Evolutionary conservation across 345 rosid species (phyloP).

Genomic region (Eutrema yunnanense): DNA sequence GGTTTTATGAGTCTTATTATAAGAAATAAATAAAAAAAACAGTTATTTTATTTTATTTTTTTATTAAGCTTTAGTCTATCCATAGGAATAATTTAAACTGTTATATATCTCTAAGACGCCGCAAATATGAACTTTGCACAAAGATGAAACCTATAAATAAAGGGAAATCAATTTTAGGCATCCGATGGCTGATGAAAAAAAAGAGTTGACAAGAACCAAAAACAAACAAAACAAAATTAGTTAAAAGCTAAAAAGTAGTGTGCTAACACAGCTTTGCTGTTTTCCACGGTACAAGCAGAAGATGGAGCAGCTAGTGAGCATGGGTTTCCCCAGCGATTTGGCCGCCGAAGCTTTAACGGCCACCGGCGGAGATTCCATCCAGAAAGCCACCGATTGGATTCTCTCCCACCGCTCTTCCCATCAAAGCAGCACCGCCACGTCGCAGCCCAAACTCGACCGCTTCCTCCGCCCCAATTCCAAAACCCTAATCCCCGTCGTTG

Average conservation of each 20-base stretch:
- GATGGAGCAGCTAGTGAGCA: constrained; percentile 29
- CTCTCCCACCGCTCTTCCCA: constrained; percentile 18
- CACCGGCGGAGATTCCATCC: constrained; percentile 28
- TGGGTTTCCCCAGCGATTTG: constrained; percentile 27
- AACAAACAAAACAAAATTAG: too few species aligned
- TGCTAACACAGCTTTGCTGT: not conserved
- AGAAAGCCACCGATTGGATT: constrained; percentile 32
- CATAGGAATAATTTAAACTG: too few species aligned
- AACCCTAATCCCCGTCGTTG: not conserved
- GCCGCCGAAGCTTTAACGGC: constrained; percentile 28
- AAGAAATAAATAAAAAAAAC: too few species aligned
- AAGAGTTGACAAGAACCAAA: too few species aligned
- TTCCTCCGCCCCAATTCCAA: constrained; percentile 23
- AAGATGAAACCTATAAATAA: too few species aligned
- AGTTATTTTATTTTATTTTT: too few species aligned
- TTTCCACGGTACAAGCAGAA: not conserved
- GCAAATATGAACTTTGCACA: too few species aligned
- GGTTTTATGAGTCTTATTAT: too few species aligned
- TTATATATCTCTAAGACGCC: too few species aligned
- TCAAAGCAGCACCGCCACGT: not conserved
- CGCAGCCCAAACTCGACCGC: constrained; percentile 26
- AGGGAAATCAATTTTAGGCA: not conserved
- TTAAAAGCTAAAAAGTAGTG: not conserved
- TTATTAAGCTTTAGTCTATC: too few species aligned
- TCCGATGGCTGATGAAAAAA: too few species aligned